A percentile compares a stretch with the other conserved stretches of the same genome.
phyloP scores from a whole-genome alignment of 176 grass and related monocot species.

The Oryza glaberrima region DNA sequence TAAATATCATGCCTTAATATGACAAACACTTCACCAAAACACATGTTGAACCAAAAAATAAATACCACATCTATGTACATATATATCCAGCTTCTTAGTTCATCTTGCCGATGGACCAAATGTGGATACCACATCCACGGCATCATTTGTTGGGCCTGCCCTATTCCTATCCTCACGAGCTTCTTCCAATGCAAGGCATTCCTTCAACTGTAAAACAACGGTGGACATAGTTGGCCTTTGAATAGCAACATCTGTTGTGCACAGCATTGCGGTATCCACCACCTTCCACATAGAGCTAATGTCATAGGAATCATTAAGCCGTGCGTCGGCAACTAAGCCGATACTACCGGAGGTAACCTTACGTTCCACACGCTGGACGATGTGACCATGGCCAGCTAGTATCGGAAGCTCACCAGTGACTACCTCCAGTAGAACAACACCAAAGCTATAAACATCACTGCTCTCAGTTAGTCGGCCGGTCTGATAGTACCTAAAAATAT shows the following conservation, averaged over 20 bases:
- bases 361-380: background rate
- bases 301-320: background rate
- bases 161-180: background rate
- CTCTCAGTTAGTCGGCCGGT: conserved; percentile 3
- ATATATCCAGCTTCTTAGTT: background rate
- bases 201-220: no score
- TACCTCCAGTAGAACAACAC: conserved; percentile 32
- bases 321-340: background rate
- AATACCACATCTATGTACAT: no score
- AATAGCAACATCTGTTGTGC: no score
- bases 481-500: conserved; percentile 9
- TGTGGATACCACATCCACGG: background rate
- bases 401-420: conserved; percentile 21
- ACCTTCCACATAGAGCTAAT: no score
- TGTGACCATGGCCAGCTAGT: background rate
- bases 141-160: background rate
- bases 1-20: no score
- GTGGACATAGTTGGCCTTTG: no score
- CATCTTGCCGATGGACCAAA: conserved; percentile 7
- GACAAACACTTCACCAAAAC: no score
- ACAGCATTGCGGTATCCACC: no score
- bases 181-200: background rate
- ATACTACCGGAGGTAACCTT: background rate
- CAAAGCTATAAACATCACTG: conserved; percentile 25
- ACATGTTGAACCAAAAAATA: no score